Base-by-base conservation (phyloP, 2,329 filamentous ascomycete genomes). In the Colletotrichum cuscutae region DNA sequence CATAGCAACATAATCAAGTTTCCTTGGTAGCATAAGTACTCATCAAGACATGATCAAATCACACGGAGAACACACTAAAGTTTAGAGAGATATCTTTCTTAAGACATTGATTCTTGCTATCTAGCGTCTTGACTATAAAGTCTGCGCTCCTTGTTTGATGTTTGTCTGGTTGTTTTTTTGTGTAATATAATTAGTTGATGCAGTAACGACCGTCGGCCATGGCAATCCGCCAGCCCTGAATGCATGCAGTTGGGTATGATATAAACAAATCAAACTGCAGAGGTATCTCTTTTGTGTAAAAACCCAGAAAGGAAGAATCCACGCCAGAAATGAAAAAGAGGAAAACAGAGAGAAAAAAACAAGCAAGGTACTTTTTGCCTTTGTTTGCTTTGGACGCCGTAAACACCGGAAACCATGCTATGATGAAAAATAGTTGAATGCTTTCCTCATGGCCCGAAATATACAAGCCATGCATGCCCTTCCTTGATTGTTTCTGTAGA, bases 381-480 rank as follows among this genome's bases (percentile, higher is more conserved):
- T 70, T 49, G 42, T n/a, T 65, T 61, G 60, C 60, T 62, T 42
- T 46, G 46, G 32, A 71, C 71, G 66, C 71, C 71, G 56, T 70
- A 73, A 49, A 49, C 66, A 71, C 71, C 71, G 46, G 11, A 57
- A 65, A 61, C 56, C 46, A 65, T 73, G 71, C 66, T 49, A 49
- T 72, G 59, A 64, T 46, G 59, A 42, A 52, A 49, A 61, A 61
- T 6, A 5, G 12, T 57, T 32, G 63, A 61, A 67, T 35, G 56
- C 66, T 61, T 37, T 60, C 32, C 42, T 64, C 24, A 42, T 69
- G 65, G 32, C 59, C 56, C 69, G 65, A 26, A 66, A 12, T 22
- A 12, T 24, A 59, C 59, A 65, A 69, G 69, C 65, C 69, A 59
- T 32, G 24, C n/a, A 59, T 13, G 37, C 30, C 53, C 24, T 53